Evolutionary conservation across 2,329 filamentous ascomycete genomes (phyloP).

Genomic region (Alternaria solani): DNA sequence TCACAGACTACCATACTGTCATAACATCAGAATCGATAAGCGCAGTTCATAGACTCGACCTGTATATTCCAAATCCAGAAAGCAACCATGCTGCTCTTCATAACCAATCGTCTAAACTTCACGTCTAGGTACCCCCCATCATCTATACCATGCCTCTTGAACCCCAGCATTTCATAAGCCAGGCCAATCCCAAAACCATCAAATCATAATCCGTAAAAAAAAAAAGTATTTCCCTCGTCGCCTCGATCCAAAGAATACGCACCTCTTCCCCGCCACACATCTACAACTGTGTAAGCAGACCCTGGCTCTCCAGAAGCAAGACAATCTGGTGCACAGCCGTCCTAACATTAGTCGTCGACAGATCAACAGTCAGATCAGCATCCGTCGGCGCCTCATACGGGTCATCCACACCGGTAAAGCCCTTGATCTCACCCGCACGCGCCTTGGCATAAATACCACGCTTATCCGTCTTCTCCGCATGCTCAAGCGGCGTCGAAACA

Average conservation of each 20-base stretch:
- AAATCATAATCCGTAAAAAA: conserved; percentile 2
- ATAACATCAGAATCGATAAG: not conserved
- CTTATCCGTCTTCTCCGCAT: conserved; percentile 95
- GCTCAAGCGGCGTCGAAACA: conserved; percentile 89
- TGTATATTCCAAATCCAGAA: not conserved
- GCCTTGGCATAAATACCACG: conserved; percentile 87
- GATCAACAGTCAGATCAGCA: conserved; percentile 83
- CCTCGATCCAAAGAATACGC: not conserved
- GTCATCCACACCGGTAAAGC: conserved; percentile 97
- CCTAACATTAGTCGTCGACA: conserved; percentile 85
- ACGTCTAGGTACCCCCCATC: conserved; percentile 6
- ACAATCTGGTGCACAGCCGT: conserved; percentile 98
- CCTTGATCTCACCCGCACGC: conserved; percentile 89
- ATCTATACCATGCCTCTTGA: conserved; percentile 1
- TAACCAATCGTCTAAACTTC: conserved; percentile 6
- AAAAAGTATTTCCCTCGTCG: not conserved
- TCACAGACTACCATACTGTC: not conserved
- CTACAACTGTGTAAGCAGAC: conserved; percentile 73
- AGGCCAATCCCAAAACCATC: not conserved
- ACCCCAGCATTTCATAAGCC: not conserved
- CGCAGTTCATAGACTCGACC: not conserved
- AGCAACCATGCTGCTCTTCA: not conserved
- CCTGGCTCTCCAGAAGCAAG: conserved; percentile 86
- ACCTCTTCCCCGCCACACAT: not conserved
- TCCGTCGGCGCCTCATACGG: conserved; percentile 88